A percentile compares a stretch with the other conserved stretches of the same genome.
Evolutionary conservation across 257 asterid genomes (phyloP).

Genomic region (Paraleonurus japonicus): DNA sequence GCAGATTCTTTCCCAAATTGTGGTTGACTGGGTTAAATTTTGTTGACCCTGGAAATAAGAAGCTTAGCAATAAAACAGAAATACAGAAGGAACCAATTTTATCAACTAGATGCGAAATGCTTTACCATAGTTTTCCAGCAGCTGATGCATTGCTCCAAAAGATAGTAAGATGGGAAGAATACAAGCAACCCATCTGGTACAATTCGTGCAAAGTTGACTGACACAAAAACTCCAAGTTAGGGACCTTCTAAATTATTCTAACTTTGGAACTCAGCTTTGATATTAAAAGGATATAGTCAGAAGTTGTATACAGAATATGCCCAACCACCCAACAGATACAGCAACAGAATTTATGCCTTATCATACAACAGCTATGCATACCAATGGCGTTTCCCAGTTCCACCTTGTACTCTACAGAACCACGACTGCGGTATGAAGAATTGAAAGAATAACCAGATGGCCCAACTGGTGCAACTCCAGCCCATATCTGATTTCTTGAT

Average conservation of each 20-base stretch:
- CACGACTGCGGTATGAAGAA: slow-evolving; percentile 88
- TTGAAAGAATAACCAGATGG: slow-evolving; percentile 93
- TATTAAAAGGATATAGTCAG: neutral
- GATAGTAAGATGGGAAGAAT: slow-evolving; percentile 91
- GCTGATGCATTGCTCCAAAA: slow-evolving; percentile 81
- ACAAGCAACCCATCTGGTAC: slow-evolving; percentile 98
- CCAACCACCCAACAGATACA: neutral
- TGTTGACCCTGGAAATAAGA: slow-evolving; percentile 53
- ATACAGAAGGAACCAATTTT: slow-evolving; percentile 8
- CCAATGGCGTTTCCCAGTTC: slow-evolving; percentile 99
- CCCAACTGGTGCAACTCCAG: slow-evolving; percentile 85
- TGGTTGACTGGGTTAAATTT: slow-evolving; percentile 52
- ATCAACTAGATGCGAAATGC: slow-evolving; percentile 16
- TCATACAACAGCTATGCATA: slow-evolving; percentile 36
- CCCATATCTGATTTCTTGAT: slow-evolving; percentile 89
- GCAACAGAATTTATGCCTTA: neutral
- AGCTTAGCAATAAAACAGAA: slow-evolving; percentile 17
- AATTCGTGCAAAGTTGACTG: slow-evolving; percentile 95
- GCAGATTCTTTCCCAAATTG: slow-evolving; percentile 98
- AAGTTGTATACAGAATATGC: neutral
- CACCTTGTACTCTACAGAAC: slow-evolving; percentile 80
- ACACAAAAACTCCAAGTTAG: slow-evolving; percentile 31
- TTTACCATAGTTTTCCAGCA: slow-evolving; percentile 88
- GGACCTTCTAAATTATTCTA: slow-evolving; percentile 17
- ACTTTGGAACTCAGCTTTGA: slow-evolving; percentile 16